Evolutionary conservation across 2,329 filamentous ascomycete species (phyloP).

Genomic region (Endocalyx cinctus): DNA sequence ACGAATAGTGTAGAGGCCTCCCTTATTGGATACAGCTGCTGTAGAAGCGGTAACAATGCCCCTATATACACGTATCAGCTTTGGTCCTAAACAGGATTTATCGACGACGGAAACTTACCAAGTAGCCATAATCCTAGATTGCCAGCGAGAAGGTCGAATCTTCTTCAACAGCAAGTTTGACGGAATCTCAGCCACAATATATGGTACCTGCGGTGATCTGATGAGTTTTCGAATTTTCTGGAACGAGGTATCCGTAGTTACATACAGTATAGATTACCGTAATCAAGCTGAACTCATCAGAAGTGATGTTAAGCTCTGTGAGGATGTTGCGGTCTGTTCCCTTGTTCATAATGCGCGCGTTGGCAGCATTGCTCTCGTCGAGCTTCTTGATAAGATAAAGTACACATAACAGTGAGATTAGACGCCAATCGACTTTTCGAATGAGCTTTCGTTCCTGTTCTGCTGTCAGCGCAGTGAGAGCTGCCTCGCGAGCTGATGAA

Average conservation of each 20-base stretch:
- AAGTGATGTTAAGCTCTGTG: slow-evolving; percentile 33
- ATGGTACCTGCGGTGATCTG: slow-evolving; percentile 25
- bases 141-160: slow-evolving; percentile 34
- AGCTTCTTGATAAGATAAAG: slow-evolving; percentile 35
- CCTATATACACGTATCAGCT: not conserved
- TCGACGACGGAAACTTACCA: slow-evolving; percentile 32
- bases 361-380: slow-evolving; percentile 35
- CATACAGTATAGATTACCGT: slow-evolving; percentile 35
- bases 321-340: slow-evolving; percentile 37
- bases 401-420: slow-evolving; percentile 36
- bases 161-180: slow-evolving; percentile 36
- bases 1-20: slow-evolving; percentile 31
- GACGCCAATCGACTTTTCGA: slow-evolving; percentile 36
- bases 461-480: slow-evolving; percentile 25
- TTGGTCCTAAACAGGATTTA: slow-evolving; percentile 12
- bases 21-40: slow-evolving; percentile 31
- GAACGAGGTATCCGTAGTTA: not conserved
- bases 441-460: slow-evolving; percentile 41
- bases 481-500: slow-evolving; percentile 3
- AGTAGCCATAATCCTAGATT: slow-evolving; percentile 36
- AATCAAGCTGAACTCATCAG: slow-evolving; percentile 36
- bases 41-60: not conserved
- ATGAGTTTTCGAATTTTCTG: slow-evolving; percentile 2
- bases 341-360: slow-evolving; percentile 39
- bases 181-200: slow-evolving; percentile 34